A percentile compares a stretch with the other conserved stretches of the same genome.
Conservation (phyloP, 1,284 basidiomycete genomes). For the Sanghuangporus weigelae region DNA sequence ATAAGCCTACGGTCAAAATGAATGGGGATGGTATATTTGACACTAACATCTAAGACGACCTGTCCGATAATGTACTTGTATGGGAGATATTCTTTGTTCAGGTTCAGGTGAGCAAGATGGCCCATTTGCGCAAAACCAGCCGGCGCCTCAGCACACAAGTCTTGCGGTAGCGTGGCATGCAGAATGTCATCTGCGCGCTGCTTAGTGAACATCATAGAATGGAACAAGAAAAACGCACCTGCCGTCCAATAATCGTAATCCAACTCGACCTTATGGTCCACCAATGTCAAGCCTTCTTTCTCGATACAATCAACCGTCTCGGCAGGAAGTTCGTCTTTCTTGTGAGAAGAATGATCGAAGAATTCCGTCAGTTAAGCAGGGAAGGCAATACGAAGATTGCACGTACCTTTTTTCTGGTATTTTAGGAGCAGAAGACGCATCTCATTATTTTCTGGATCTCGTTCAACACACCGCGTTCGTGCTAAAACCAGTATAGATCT, state of each 20-base stretch:
- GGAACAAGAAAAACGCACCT: slow-evolving; percentile 39
- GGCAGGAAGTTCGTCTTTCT: slow-evolving; percentile 61
- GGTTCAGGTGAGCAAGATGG: slow-evolving; percentile 91
- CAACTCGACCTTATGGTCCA: slow-evolving; percentile 56
- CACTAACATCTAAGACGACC: slow-evolving; percentile 80
- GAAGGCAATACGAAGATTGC: slow-evolving; percentile 8
- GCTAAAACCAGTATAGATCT: slow-evolving; percentile 55
- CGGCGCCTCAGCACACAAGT: slow-evolving; percentile 74
- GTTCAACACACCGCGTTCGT: slow-evolving; percentile 55
- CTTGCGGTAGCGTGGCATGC: slow-evolving; percentile 70
- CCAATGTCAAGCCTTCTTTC: slow-evolving; percentile 48
- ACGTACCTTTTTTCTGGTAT: slow-evolving; percentile 50
- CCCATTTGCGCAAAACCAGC: slow-evolving; percentile 86
- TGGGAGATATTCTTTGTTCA: slow-evolving; percentile 86
- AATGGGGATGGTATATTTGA: not conserved
- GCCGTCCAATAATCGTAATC: slow-evolving; percentile 85
- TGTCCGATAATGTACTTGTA: slow-evolving; percentile 91
- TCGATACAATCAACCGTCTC: slow-evolving; percentile 52
- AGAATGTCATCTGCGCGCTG: slow-evolving; percentile 64
- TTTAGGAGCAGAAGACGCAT: slow-evolving; percentile 60
- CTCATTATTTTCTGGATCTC: slow-evolving; percentile 42
- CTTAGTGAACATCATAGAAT: not conserved
- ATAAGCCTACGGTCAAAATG: not conserved
- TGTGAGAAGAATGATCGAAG: slow-evolving; percentile 25
- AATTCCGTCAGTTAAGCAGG: slow-evolving; percentile 6